A percentile compares a stretch with the other conserved stretches of the same genome.
Conservation (phyloP, 805 yeast genomes). For the Blastobotrys terrestris region DNA sequence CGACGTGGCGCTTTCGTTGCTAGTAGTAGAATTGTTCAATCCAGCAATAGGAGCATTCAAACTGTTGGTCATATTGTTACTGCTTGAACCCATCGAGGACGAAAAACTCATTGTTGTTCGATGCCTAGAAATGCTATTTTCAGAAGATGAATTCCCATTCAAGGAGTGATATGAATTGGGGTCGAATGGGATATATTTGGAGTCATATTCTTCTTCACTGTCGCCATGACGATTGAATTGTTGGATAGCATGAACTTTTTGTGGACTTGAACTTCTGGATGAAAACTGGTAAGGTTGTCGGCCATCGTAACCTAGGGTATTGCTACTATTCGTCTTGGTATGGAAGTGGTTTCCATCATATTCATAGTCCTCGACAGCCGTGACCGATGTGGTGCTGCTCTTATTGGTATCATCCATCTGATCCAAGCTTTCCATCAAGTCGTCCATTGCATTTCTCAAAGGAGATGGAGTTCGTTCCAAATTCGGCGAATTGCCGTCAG, state of each 20-base stretch:
- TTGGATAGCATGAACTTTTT: neutral
- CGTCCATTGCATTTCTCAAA: constrained; percentile 30
- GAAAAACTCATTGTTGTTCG: neutral
- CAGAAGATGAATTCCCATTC: neutral
- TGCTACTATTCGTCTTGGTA: neutral
- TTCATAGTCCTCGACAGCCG: constrained; percentile 4
- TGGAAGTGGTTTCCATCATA: neutral
- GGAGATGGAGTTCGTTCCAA: constrained; percentile 28
- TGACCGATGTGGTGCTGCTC: constrained; percentile 10
- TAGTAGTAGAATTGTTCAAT: constrained; percentile 77
- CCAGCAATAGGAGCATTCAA: constrained; percentile 33
- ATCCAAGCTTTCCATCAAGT: constrained; percentile 28
- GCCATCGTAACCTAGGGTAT: neutral
- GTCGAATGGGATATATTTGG: constrained; percentile 13
- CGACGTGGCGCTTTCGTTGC: constrained; percentile 32
- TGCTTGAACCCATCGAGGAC: neutral
- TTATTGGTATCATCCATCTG: constrained; percentile 19
- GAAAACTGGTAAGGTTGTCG: neutral
- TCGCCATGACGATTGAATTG: neutral
- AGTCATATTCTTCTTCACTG: constrained; percentile 10
- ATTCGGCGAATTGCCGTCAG: constrained; percentile 8
- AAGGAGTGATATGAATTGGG: constrained; percentile 15
- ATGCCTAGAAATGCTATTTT: constrained; percentile 10
- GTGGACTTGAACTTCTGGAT: neutral
- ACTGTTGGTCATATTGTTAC: constrained; percentile 9